Conservation (phyloP, 2,329 filamentous ascomycete species). For the Calycina marina region DNA sequence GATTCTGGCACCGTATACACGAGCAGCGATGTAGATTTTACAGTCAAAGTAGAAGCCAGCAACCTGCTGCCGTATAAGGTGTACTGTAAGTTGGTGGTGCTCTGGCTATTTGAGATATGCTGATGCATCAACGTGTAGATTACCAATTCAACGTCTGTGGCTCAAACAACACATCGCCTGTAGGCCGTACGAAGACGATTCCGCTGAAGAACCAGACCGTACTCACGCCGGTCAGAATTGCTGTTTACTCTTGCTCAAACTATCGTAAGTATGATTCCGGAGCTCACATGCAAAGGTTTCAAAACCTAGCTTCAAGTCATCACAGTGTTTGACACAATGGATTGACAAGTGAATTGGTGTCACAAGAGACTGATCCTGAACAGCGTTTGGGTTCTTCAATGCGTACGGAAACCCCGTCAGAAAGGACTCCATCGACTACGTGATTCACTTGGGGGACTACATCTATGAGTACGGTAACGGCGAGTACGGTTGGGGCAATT, state of each 20-base stretch:
- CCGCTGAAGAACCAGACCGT: conserved; percentile 41
- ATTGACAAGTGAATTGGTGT: neutral
- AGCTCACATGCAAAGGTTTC: too few species aligned
- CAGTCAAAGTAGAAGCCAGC: conserved; percentile 44
- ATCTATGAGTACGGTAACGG: conserved; percentile 46
- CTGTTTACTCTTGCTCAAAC: conserved; percentile 59
- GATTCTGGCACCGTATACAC: conserved; percentile 49
- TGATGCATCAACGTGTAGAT: conserved; percentile 14
- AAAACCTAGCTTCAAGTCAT: too few species aligned
- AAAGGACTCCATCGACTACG: conserved; percentile 45
- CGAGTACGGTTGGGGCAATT: conserved; percentile 35
- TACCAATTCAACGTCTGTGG: conserved; percentile 58
- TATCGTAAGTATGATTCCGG: conserved; percentile 30
- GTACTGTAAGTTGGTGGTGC: conserved; percentile 30
- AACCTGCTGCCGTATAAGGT: conserved; percentile 46
- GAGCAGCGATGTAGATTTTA: conserved; percentile 61
- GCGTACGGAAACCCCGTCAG: conserved; percentile 42
- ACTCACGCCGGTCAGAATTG: conserved; percentile 40
- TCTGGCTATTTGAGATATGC: neutral
- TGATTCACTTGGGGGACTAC: conserved; percentile 44
- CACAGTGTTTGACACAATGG: too few species aligned
- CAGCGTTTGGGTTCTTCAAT: conserved; percentile 40
- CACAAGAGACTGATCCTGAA: too few species aligned
- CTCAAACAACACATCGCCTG: conserved; percentile 42
- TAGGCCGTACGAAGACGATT: conserved; percentile 58